These are phyloP conservation scores for Talaromyces pinophilus DNA, from an alignment of 2,329 filamentous ascomycete genomes.

Conservation along the genomic window DNA sequence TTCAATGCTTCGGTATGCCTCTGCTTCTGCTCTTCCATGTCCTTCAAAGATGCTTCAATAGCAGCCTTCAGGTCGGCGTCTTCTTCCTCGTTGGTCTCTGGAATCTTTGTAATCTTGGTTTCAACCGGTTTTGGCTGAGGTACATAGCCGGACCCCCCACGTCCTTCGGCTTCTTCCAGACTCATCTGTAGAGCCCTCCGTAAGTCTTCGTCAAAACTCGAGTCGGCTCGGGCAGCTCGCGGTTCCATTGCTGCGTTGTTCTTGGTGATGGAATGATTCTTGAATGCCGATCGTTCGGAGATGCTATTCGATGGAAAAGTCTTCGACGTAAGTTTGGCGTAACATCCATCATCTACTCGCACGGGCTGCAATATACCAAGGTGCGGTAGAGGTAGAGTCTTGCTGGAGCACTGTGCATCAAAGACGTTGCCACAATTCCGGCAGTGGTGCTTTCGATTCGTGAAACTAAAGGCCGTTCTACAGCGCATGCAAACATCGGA, in stretches of 20 bases:
- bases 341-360: constrained; percentile 93
- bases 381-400: constrained; percentile 83
- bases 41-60: constrained; percentile 88
- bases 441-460: constrained; percentile 97
- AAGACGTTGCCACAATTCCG: constrained; percentile 98
- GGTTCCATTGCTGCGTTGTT: constrained; percentile 83
- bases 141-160: constrained; percentile 69
- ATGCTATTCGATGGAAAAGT: constrained; percentile 46
- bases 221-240: constrained; percentile 80
- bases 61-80: constrained; percentile 92
- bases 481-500: constrained; percentile 99
- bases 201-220: constrained; percentile 90
- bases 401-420: constrained; percentile 90
- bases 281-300: constrained; percentile 43
- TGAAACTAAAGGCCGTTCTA: constrained; percentile 92
- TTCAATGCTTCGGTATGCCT: constrained; percentile 81
- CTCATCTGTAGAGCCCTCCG: constrained; percentile 96
- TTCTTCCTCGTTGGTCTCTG: constrained; percentile 69
- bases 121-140: constrained; percentile 56
- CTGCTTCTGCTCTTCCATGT: constrained; percentile 98
- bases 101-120: constrained; percentile 23
- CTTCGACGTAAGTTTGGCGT: constrained; percentile 82
- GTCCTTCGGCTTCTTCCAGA: constrained; percentile 82
- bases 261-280: constrained; percentile 59
- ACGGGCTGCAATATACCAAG: constrained; percentile 89